A percentile compares a stretch with the other conserved stretches of the same genome.
Evolutionary conservation across 306 rosid genomes (phyloP).

Genomic region (Cajanus cajan): DNA sequence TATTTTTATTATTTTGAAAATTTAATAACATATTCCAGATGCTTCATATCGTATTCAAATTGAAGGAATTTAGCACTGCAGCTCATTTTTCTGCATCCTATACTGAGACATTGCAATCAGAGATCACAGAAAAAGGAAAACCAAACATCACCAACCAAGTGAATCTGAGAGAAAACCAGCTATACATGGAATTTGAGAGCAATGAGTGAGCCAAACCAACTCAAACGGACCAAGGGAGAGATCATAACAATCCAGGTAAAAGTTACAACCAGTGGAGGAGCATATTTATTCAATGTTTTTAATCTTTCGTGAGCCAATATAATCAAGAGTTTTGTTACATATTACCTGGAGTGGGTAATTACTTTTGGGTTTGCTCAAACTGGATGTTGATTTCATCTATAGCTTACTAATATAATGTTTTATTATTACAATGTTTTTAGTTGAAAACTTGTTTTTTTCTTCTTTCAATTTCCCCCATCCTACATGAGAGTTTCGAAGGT

Average conservation of each 20-base stretch:
- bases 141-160: not conserved
- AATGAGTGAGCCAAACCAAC: not conserved
- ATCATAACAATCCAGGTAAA: not conserved
- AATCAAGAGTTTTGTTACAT: no score
- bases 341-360: not conserved
- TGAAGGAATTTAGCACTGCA: not conserved
- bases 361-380: not conserved
- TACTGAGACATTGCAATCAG: not conserved
- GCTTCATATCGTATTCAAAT: not conserved
- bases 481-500: not conserved
- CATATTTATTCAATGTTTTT: not conserved
- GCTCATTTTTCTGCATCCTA: conserved; percentile 13
- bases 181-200: not conserved
- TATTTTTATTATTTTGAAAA: conserved; percentile 1
- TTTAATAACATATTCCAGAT: not conserved
- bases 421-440: not conserved
- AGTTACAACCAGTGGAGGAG: not conserved
- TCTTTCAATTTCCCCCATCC: not conserved
- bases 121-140: not conserved
- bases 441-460: not conserved
- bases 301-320: not conserved
- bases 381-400: not conserved
- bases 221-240: not conserved
- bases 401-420: not conserved
- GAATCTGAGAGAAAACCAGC: conserved; percentile 8